A percentile compares a stretch with the other conserved stretches of the same genome.
phyloP scores from a whole-genome alignment of 1,284 basidiomycete genomes.

The Inonotus obliquus region DNA sequence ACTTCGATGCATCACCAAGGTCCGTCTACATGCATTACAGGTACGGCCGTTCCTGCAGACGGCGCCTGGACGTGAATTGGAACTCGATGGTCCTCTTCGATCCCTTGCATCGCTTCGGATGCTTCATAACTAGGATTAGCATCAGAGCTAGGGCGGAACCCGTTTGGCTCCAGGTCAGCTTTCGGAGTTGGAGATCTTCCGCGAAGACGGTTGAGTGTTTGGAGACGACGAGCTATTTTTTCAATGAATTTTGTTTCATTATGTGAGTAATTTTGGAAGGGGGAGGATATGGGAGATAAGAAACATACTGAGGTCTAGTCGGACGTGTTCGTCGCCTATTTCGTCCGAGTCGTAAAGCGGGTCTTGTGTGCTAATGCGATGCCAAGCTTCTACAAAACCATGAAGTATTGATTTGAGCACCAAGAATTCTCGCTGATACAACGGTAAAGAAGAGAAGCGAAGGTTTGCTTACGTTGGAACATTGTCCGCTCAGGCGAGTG shows the following conservation, averaged over 20 bases:
- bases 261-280: neutral
- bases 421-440: neutral
- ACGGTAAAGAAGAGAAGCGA: neutral
- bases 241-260: slow-evolving; percentile 4
- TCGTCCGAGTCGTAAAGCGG: slow-evolving; percentile 70
- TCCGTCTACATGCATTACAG: slow-evolving; percentile 17
- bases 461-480: slow-evolving; percentile 28
- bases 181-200: slow-evolving; percentile 37
- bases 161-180: neutral
- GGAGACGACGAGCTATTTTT: slow-evolving; percentile 44
- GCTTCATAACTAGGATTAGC: neutral
- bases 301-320: slow-evolving; percentile 58
- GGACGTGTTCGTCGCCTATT: slow-evolving; percentile 59
- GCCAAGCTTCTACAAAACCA: slow-evolving; percentile 58
- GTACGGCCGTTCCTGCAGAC: neutral
- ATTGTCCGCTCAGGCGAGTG: slow-evolving; percentile 30
- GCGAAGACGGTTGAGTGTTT: slow-evolving; percentile 41
- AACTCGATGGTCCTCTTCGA: neutral
- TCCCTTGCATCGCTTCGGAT: neutral
- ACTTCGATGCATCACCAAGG: neutral
- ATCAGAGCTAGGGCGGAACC: neutral
- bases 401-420: neutral
- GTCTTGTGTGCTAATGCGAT: slow-evolving; percentile 54
- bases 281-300: neutral
- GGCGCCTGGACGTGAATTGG: neutral